Conservation (phyloP, 2,329 filamentous ascomycete species). For the Aspergillus puulaauensis region DNA sequence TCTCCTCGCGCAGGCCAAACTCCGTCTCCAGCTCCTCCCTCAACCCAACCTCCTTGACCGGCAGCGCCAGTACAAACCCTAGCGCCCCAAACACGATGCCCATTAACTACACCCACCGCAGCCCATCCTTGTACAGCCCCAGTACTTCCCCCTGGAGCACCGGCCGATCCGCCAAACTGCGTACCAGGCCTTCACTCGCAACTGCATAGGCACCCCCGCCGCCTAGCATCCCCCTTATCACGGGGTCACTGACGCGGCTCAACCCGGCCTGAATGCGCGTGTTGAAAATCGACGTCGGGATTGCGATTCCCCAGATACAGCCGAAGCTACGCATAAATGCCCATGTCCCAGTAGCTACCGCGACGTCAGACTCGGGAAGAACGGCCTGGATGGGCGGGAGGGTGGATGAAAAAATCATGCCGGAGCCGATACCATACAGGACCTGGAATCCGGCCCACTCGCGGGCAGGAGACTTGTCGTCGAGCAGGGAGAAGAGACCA, state of each 20-base stretch:
- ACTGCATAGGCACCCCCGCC: conserved; percentile 24
- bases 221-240: conserved; percentile 8
- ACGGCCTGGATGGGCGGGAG: conserved; percentile 2
- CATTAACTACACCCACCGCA: conserved; percentile 18
- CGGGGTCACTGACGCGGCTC: conserved; percentile 14
- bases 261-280: not conserved
- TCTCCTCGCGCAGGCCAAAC: not conserved
- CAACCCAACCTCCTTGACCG: conserved; percentile 17
- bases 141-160: conserved; percentile 1
- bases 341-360: conserved; percentile 1
- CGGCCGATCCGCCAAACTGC: not conserved
- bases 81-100: conserved; percentile 16
- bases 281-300: not conserved
- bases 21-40: conserved; percentile 18
- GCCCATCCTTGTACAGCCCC: conserved; percentile 9
- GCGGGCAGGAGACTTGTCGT: not conserved
- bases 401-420: not conserved
- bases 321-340: conserved; percentile 6
- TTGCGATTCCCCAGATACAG: not conserved
- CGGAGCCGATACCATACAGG: not conserved
- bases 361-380: not conserved
- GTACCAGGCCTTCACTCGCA: conserved; percentile 11
- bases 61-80: conserved; percentile 13
- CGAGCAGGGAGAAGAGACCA: not conserved
- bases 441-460: conserved; percentile 5